Conservation (phyloP, 164 flowering plant genomes). For the Magnolia kwangsiensis region DNA sequence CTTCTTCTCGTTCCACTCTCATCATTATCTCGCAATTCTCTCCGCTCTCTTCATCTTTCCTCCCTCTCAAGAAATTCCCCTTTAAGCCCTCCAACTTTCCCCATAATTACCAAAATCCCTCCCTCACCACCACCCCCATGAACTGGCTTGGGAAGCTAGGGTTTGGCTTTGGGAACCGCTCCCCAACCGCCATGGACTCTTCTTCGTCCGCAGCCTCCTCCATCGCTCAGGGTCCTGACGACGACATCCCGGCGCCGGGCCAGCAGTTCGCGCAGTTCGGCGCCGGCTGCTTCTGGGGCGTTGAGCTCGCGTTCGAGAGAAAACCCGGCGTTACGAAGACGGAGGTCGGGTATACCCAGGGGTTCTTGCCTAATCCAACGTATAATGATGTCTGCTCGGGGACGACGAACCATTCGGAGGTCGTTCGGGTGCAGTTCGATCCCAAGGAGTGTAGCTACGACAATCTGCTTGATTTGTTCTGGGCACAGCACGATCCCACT, state of each 20-base stretch:
- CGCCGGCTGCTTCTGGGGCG: constrained; percentile 95
- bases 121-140: neutral
- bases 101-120: neutral
- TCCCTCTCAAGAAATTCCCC: neutral
- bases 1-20: neutral
- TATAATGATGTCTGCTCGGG: constrained; percentile 79
- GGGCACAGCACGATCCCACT: constrained; percentile 88
- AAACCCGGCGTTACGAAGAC: constrained; percentile 75
- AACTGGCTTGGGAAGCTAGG: constrained; percentile 7
- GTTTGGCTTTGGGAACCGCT: neutral
- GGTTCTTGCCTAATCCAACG: constrained; percentile 56
- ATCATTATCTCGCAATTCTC: neutral
- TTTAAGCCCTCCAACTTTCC: neutral
- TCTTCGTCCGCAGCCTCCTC: constrained; percentile 1
- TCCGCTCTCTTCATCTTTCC: neutral
- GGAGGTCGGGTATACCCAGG: constrained; percentile 87
- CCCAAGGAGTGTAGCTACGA: constrained; percentile 68
- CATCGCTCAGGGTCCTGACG: constrained; percentile 71
- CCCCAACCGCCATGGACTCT: constrained; percentile 1
- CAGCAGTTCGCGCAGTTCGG: constrained; percentile 77
- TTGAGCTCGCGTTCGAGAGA: constrained; percentile 82
- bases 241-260: constrained; percentile 65
- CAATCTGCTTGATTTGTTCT: constrained; percentile 61
- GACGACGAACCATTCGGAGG: constrained; percentile 69
- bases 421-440: constrained; percentile 83